Conservation (phyloP, 2,329 filamentous ascomycete genomes). For the Apiospora sp. region DNA sequence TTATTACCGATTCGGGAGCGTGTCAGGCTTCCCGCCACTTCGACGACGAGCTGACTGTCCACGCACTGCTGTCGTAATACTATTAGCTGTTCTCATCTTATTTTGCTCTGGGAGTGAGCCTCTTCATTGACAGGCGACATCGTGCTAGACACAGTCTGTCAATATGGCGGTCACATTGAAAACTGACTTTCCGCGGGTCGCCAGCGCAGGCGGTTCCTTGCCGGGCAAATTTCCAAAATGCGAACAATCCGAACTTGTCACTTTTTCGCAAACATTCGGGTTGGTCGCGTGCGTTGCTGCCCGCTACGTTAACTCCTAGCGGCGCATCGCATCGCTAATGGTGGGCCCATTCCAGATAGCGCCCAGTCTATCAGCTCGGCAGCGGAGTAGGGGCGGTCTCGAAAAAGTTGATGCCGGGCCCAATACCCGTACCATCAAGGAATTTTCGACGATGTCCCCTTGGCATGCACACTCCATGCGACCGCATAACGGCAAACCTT, state of each 20-base stretch:
- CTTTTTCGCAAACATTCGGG: neutral
- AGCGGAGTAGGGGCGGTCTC: neutral
- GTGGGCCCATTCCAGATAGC: conserved; percentile 1
- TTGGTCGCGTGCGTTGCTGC: neutral
- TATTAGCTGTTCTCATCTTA: neutral
- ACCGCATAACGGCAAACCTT: conserved; percentile 5
- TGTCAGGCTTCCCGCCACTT: neutral
- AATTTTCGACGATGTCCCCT: neutral
- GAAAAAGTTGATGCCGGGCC: neutral
- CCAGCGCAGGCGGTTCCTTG: neutral
- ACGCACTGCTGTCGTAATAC: conserved; percentile 1
- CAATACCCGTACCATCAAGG: neutral
- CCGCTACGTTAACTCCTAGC: neutral
- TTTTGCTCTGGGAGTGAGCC: neutral
- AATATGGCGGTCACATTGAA: neutral
- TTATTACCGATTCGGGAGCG: neutral
- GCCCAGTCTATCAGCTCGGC: conserved; percentile 5
- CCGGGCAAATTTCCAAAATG: neutral
- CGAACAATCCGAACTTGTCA: neutral
- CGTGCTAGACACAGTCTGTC: neutral
- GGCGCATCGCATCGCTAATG: conserved; percentile 9
- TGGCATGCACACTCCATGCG: neutral
- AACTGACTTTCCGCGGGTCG: neutral
- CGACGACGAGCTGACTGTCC: neutral
- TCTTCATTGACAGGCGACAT: neutral